Evolutionary conservation across 208 protist genomes (phyloP), one percentile per base, ranked within the genome.

Genomic region (Leishmania tarentolae): DNA sequence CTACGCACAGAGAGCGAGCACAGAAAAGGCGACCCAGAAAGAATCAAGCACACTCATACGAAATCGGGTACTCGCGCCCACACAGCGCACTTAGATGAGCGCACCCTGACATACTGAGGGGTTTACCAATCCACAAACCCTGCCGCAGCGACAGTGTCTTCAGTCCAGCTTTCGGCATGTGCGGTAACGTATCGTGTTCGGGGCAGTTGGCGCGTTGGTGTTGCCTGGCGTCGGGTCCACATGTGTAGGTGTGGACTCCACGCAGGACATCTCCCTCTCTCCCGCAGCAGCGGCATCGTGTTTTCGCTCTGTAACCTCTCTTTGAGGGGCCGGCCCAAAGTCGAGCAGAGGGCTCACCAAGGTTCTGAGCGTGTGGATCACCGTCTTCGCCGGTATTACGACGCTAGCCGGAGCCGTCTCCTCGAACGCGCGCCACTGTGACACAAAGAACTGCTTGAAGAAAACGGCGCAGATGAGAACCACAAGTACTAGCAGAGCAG

Each of bases 391-490:
- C 35, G 91, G 80, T 21, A 96, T 84, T 11, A 94, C 89, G 19
- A 96, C 46, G 63, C 79, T 90, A 4, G 87, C 71, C 21, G 93
- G 93, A 3, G 88, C 89, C 37, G 88, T 92, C 78, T 96, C 94
- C 80, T 95, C 86, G 70, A 97, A 95, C 46, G 85, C 83, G 79
- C 91, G 88, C 93, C 93, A 96, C 80, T 96, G 86, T 2, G 89
- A 78, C 11, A 92, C 75, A 46, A 96, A 84, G 42, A 85, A 89
- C n/a, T 86, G 56, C 76, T 88, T 88, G 82, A 95, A 94, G 79
- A 96, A 95, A 35, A 97, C 40, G 61, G 78, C 75, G 46, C 80
- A 79, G 46, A 95, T 76, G 52, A 90, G 74, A 21, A 92, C 76
- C 44, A 96, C 61, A 42, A 89, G 7, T 15, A 93, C 52, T 7